These are phyloP conservation scores for Rhizophagus sp. DNA, from an alignment of 192 early-diverging fungal species.

Conservation along the genomic window DNA sequence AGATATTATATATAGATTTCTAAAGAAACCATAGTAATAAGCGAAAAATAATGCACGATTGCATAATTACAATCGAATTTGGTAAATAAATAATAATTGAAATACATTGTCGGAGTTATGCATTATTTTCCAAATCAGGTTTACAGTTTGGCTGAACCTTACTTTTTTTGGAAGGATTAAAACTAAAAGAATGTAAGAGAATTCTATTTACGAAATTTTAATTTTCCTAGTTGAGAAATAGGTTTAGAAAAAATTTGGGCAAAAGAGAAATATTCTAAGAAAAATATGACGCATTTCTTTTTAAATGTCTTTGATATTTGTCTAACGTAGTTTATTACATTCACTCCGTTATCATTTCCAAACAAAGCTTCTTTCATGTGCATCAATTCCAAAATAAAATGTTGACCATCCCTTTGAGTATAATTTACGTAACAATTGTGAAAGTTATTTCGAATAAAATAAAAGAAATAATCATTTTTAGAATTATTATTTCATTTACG, in stretches of 20 bases:
- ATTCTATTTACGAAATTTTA: background rate
- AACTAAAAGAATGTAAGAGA: background rate
- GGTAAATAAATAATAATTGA: background rate
- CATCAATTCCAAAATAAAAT: background rate
- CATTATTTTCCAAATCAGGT: background rate
- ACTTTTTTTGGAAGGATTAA: background rate
- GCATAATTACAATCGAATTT: background rate
- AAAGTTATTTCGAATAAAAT: too few relatives aligned
- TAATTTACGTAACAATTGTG: too few relatives aligned
- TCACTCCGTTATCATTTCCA: background rate
- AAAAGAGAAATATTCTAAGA: background rate
- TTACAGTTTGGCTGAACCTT: background rate
- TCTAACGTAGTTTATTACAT: background rate
- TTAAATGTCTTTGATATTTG: background rate
- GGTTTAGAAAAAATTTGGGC: background rate
- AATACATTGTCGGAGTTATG: background rate
- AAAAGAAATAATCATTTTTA: too few relatives aligned
- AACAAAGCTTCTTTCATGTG: background rate
- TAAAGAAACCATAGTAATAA: background rate
- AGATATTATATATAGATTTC: background rate
- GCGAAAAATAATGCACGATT: background rate
- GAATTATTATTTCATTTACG: background rate
- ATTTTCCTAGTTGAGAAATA: background rate
- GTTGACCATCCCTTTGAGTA: background rate
- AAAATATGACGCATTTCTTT: background rate